Percentiles rank a stretch among this genome's conserved stretches.
These are phyloP conservation scores for Kluyveromyces wickerhamii DNA, from an alignment of 805 yeast species.

Conservation along the genomic window DNA sequence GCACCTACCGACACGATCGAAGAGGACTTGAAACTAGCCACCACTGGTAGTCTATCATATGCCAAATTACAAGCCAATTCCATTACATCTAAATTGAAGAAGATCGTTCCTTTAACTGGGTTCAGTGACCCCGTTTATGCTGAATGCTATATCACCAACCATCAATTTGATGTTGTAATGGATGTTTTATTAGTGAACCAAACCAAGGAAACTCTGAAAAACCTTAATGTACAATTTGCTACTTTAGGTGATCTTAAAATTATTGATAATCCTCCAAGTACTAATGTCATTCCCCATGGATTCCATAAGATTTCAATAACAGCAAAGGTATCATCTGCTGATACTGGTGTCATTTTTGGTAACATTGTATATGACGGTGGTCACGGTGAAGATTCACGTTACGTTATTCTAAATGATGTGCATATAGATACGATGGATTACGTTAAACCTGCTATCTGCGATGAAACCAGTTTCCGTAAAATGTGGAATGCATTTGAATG, in stretches of 20 bases:
- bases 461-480: constrained; percentile 83
- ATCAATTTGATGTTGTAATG: constrained; percentile 90
- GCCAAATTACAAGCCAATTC: constrained; percentile 46
- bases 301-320: constrained; percentile 86
- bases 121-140: constrained; percentile 97
- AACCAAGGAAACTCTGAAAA: constrained; percentile 83
- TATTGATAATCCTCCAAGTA: constrained; percentile 81
- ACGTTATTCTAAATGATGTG: constrained; percentile 88
- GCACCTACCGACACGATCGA: constrained; percentile 38
- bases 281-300: constrained; percentile 94
- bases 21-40: constrained; percentile 54
- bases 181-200: constrained; percentile 94
- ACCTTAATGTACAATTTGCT: constrained; percentile 89
- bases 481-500: constrained; percentile 99
- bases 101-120: constrained; percentile 92
- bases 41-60: constrained; percentile 34
- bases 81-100: constrained; percentile 70
- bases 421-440: constrained; percentile 97
- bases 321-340: constrained; percentile 91
- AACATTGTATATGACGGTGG: constrained; percentile 95
- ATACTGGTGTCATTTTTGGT: constrained; percentile 96
- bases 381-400: constrained; percentile 80
- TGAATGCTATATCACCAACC: constrained; percentile 93
- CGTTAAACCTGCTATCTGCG: constrained; percentile 87
- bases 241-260: constrained; percentile 94